phyloP scores from a whole-genome alignment of 495 filamentous ascomycete species.

The Aspergillus taichungensis region DNA sequence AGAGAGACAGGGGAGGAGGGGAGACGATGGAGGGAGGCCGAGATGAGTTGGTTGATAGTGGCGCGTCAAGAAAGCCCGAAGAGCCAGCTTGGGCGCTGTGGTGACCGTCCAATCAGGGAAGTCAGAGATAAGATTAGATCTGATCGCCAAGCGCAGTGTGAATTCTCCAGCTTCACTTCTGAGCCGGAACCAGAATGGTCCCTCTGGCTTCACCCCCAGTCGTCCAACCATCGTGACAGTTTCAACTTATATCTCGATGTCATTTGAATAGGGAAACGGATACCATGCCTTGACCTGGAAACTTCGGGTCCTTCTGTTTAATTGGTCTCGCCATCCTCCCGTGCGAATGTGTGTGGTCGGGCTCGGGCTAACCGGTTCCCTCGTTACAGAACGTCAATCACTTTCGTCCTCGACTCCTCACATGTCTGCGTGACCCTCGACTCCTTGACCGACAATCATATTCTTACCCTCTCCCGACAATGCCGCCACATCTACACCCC shows the following conservation, averaged over 20 bases:
- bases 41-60: conserved; percentile 1
- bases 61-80: neutral
- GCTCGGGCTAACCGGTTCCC: neutral
- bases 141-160: conserved; percentile 20
- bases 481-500: conserved; percentile 90
- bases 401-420: neutral
- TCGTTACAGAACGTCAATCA: neutral
- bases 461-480: conserved; percentile 23
- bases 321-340: no score
- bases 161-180: conserved; percentile 12
- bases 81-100: conserved; percentile 1
- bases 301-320: no score
- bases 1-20: neutral
- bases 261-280: no score
- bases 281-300: no score
- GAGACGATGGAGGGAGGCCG: neutral
- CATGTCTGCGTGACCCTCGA: conserved; percentile 6
- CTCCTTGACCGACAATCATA: neutral
- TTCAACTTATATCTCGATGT: no score
- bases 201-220: neutral
- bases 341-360: neutral
- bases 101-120: conserved; percentile 24
- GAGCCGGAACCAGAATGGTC: neutral
- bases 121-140: conserved; percentile 40
- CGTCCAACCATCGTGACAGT: neutral